Base-by-base conservation (phyloP, 2,329 filamentous ascomycete species). In the Botrytis squamosa region DNA sequence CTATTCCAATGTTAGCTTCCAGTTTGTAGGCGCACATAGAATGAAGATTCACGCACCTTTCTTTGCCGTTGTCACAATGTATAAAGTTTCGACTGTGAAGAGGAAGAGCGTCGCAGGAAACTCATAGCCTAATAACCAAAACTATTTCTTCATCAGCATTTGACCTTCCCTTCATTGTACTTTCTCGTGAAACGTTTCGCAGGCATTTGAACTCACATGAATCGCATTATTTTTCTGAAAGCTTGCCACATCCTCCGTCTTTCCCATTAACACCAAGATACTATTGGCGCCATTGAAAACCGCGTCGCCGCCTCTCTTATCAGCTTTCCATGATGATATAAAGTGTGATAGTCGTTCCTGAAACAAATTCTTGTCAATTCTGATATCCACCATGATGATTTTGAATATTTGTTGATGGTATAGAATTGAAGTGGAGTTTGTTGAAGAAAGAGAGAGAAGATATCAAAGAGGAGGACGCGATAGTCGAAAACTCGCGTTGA, bases 41-140 rank as follows among this genome's bases (percentile, higher is more conserved):
- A 55, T 25, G 25, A 38, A 3, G 10, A 38, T 72, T 46, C 57
- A 71, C 66, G 22, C 82, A 97, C 94, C 95, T 90, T 99, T 99
- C 85, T 99, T 99, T 74, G 93, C 92, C 9, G 96, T 99, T 10
- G 96, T 99, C 77, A 99, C 90, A 74, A 98, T 92, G 84, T 96
- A 97, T 79, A 98, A 87, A 65, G 90, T 90, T 75, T 98, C 96
- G 75, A 91, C 85, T 1, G 95, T 98, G 82, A 99, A 91, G 70
- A 99, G 88, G 86, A 99, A 94, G 76, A 99, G 86, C 0, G 96
- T 99, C 57, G 95, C 95, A 49, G 96, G 96, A 81, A 99, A 99
- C 83, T 99, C 96, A 86, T 99, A 99, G 80, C 96, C 96, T 76
- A 99, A 89, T 72, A 99, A 88, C 97, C 97, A 99, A 84, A 98